Evolutionary conservation across 805 yeast genomes (phyloP).

Genomic region (Teunomyces aglyptinius): DNA sequence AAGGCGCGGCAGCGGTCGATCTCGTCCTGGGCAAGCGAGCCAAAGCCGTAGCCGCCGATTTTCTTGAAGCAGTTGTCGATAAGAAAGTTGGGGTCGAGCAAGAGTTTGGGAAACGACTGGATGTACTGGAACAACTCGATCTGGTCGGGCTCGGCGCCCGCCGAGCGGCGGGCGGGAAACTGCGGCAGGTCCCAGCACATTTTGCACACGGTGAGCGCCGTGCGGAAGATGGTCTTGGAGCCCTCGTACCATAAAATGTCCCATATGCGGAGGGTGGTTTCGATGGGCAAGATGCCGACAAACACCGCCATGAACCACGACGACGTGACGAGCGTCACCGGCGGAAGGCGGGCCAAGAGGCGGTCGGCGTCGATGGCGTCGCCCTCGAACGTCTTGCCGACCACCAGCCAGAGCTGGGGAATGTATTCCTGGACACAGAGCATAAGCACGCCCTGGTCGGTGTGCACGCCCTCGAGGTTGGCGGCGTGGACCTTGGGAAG

Average conservation of each 20-base stretch:
- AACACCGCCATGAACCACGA: conserved; percentile 99
- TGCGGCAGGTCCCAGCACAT: conserved; percentile 62
- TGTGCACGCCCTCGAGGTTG: conserved; percentile 87
- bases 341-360: conserved; percentile 76
- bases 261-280: conserved; percentile 87
- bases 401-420: conserved; percentile 71
- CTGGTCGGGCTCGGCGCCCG: conserved; percentile 35
- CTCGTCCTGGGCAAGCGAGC: conserved; percentile 79
- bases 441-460: conserved; percentile 93
- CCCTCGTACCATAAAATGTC: conserved; percentile 93
- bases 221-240: conserved; percentile 78
- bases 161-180: conserved; percentile 29
- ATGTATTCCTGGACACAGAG: conserved; percentile 78
- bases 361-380: conserved; percentile 42
- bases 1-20: conserved; percentile 73
- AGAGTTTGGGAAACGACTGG: conserved; percentile 74
- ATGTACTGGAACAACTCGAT: conserved; percentile 72
- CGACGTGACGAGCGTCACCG: conserved; percentile 88
- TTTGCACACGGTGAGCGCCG: conserved; percentile 77
- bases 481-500: conserved; percentile 91
- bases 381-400: conserved; percentile 41
- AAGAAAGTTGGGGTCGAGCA: conserved; percentile 66
- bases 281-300: conserved; percentile 86
- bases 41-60: conserved; percentile 61
- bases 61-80: conserved; percentile 76